Base-by-base conservation (phyloP, 441 rosid species). In the Kokia cookei region DNA sequence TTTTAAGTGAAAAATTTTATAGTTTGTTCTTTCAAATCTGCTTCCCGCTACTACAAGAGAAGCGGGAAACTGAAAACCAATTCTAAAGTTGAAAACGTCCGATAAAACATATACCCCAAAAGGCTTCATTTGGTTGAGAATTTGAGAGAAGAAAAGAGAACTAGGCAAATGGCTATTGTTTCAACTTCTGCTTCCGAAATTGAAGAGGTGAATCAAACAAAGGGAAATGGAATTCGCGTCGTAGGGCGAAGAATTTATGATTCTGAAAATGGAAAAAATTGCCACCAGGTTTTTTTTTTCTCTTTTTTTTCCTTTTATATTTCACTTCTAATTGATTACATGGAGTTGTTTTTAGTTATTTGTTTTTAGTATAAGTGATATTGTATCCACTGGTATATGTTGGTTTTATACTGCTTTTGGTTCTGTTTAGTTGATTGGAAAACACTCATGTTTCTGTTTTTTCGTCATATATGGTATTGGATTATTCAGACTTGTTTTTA, bases 201-300 rank as follows among this genome's bases (percentile, higher is more conserved):
- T 53, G 68, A 69, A 14, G 61, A 61, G 55, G 40, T 51, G 61
- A 80, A 78, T 73, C 77, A 83, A 69, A 76, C 81, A 12, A 82
- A 79, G 15, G 61, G 82, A 72, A 87, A 88, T 2, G 91, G 91
- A 12, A 84, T 90, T 76, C 87, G 93, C 1, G 79, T 93, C 42
- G 29, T 85, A 10, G 82, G 83, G 4, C 79, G 87, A 53, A 80
- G 89, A 70, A 83, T 87, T 43, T 88, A 86, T 24, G 90, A 91
- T 79, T 81, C 94, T 13, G 78, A 81, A 5, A 83, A 84, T n/a
- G 96, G 94, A 15, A 90, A 84, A 78, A 85, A 84, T 9, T 91
- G 98, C 81, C 97, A 93, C 67, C 98, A 90, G 88, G 94, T 90
- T 37, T 27, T 6, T 15, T 42, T n/a, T 15, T 26, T 7, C 1